Conservation (phyloP, 495 filamentous ascomycete genomes). For the Podospora conica region DNA sequence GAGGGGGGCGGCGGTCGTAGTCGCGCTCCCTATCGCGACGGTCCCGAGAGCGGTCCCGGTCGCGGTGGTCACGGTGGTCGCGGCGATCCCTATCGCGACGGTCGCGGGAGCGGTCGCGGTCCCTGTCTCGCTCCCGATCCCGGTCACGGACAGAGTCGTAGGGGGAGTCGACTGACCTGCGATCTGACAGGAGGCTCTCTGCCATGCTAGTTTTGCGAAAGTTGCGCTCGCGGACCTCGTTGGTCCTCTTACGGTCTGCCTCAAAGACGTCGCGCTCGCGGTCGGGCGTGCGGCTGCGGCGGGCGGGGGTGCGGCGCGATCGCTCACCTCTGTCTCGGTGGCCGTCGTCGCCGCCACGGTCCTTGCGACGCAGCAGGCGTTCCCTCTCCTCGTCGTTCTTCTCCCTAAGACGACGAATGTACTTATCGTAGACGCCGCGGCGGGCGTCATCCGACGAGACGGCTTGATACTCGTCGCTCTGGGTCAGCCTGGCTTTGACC, state of each 20-base stretch:
- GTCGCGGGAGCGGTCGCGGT: conserved; percentile 17
- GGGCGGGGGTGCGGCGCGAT: conserved; percentile 53
- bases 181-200: conserved; percentile 51
- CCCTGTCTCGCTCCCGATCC: conserved; percentile 33
- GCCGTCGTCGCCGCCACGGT: conserved; percentile 55
- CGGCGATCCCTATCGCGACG: conserved; percentile 35
- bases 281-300: conserved; percentile 53
- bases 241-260: conserved; percentile 78
- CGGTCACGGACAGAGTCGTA: conserved; percentile 36
- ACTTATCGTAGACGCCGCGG: conserved; percentile 82
- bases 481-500: conserved; percentile 69
- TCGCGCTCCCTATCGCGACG: conserved; percentile 28
- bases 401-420: conserved; percentile 81
- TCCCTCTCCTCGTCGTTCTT: conserved; percentile 79
- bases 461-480: conserved; percentile 73
- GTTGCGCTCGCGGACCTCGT: conserved; percentile 79
- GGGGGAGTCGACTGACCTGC: conserved; percentile 35
- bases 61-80: conserved; percentile 37
- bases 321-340: conserved; percentile 52
- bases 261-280: conserved; percentile 73
- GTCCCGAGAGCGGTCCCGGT: conserved; percentile 16
- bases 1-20: conserved; percentile 5
- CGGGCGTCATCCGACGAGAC: conserved; percentile 76
- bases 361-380: conserved; percentile 55
- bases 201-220: conserved; percentile 72